phyloP scores from a whole-genome alignment of 495 filamentous ascomycete genomes.

The Penicillium paradoxum region DNA sequence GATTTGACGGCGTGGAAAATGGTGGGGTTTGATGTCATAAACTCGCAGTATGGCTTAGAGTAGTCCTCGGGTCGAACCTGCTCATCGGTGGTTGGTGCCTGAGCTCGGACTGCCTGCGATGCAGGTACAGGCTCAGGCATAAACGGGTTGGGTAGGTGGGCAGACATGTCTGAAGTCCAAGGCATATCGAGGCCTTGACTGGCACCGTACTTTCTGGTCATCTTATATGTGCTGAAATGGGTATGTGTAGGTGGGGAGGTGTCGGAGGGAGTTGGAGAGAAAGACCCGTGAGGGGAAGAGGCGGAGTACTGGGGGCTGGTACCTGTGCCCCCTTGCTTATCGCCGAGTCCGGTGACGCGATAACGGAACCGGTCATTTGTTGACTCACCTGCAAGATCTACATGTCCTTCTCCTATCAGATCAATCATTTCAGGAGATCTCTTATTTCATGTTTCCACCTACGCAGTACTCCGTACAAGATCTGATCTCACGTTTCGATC shows the following conservation, averaged over 20 bases:
- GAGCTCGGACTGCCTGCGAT: constrained; percentile 11
- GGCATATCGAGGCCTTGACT: constrained; percentile 19
- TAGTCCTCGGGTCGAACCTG: constrained; percentile 53
- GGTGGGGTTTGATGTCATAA: constrained; percentile 85
- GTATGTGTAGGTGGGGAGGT: neutral
- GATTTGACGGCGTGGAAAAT: constrained; percentile 82
- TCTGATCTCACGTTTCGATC: too few species aligned
- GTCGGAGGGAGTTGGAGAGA: constrained; percentile 6
- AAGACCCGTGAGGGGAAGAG: constrained; percentile 23
- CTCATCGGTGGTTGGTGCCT: constrained; percentile 12
- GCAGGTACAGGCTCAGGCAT: constrained; percentile 1
- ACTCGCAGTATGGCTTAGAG: constrained; percentile 79
- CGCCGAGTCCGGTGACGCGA: constrained; percentile 12
- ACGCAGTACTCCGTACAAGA: too few species aligned
- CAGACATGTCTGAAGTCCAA: constrained; percentile 22
- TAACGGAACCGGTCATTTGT: neutral
- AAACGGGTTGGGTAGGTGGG: constrained; percentile 17
- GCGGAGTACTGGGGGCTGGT: constrained; percentile 17
- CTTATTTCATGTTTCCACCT: too few species aligned
- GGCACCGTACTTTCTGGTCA: constrained; percentile 25
- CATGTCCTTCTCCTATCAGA: neutral
- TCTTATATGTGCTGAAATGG: constrained; percentile 6
- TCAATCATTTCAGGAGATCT: too few species aligned
- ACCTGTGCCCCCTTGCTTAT: constrained; percentile 20
- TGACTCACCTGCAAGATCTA: neutral